These are phyloP conservation scores for Pyrenula massariospora DNA, from an alignment of 495 filamentous ascomycete genomes.

Conservation along the genomic window DNA sequence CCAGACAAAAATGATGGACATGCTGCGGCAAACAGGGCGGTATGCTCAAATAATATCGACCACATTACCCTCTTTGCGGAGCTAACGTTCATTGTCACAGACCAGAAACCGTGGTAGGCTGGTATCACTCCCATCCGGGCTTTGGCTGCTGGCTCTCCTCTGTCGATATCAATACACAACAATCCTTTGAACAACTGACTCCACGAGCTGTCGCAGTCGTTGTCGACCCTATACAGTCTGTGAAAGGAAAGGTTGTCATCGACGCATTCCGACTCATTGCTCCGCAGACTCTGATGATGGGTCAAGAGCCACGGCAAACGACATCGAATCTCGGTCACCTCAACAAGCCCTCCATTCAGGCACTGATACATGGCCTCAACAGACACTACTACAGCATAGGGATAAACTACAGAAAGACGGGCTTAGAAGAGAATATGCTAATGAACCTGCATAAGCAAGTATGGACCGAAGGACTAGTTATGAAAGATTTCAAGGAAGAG, in stretches of 20 bases:
- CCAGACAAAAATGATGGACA: constrained; percentile 99
- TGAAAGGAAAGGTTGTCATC: constrained; percentile 98
- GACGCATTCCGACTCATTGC: constrained; percentile 99
- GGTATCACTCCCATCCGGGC: constrained; percentile 98
- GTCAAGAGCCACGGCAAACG: constrained; percentile 95
- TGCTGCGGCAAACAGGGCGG: constrained; percentile 93
- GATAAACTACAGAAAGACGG: constrained; percentile 96
- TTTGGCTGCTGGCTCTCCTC: constrained; percentile 99
- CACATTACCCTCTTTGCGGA: not conserved
- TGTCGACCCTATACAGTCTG: constrained; percentile 96
- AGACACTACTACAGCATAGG: constrained; percentile 98
- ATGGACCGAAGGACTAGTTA: constrained; percentile 94
- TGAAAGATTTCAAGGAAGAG: constrained; percentile 90
- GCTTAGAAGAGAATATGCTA: constrained; percentile 96
- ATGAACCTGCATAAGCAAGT: constrained; percentile 99
- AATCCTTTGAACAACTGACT: constrained; percentile 96
- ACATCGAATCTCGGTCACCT: constrained; percentile 96
- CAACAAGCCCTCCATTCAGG: constrained; percentile 97
- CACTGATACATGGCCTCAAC: constrained; percentile 96
- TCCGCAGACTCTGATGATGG: constrained; percentile 96
- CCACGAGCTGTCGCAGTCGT: constrained; percentile 94
- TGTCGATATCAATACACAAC: constrained; percentile 98
- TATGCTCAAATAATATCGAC: constrained; percentile 26
- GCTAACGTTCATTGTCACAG: constrained; percentile 28
- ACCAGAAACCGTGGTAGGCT: constrained; percentile 92